Evolutionary conservation across 305 asterid genomes (phyloP).

Genomic region (Fraxinus velutina): DNA sequence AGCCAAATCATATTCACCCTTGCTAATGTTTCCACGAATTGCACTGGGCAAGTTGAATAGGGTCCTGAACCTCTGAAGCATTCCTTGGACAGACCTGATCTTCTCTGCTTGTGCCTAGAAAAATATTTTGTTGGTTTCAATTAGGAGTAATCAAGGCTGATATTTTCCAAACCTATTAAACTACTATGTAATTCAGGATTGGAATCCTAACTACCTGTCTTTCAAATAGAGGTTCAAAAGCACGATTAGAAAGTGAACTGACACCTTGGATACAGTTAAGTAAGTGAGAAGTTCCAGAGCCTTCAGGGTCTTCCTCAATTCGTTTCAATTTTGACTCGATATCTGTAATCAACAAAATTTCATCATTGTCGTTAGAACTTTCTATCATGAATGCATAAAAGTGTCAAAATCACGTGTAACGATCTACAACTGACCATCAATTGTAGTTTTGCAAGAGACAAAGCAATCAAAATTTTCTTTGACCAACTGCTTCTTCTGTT

Average conservation of each 20-base stretch:
- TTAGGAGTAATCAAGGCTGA: constrained; percentile 21
- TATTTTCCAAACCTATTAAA: constrained; percentile 14
- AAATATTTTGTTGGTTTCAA: constrained; percentile 16
- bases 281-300: constrained; percentile 86
- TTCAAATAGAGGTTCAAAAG: constrained; percentile 93
- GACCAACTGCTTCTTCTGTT: constrained; percentile 93
- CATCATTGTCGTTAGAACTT: constrained; percentile 23
- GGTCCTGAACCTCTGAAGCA: constrained; percentile 99
- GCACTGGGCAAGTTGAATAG: constrained; percentile 96
- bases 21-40: constrained; percentile 84
- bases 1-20: constrained; percentile 97
- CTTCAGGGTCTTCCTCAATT: constrained; percentile 98
- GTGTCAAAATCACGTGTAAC: constrained; percentile 5
- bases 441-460: constrained; percentile 97
- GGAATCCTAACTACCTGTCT: constrained; percentile 70
- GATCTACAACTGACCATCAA: constrained; percentile 72
- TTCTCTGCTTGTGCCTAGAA: constrained; percentile 94
- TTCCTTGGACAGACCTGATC: constrained; percentile 97
- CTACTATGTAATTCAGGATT: constrained; percentile 20
- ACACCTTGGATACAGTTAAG: constrained; percentile 80
- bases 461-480: constrained; percentile 99
- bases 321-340: constrained; percentile 91
- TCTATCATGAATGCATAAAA: background rate
- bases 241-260: constrained; percentile 77
- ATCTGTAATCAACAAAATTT: constrained; percentile 48